A percentile compares a stretch with the other conserved stretches of the same genome.
Evolutionary conservation across 225 moss, liverwort and hornwort species (phyloP).

Genomic region (Polytrichum commune): DNA sequence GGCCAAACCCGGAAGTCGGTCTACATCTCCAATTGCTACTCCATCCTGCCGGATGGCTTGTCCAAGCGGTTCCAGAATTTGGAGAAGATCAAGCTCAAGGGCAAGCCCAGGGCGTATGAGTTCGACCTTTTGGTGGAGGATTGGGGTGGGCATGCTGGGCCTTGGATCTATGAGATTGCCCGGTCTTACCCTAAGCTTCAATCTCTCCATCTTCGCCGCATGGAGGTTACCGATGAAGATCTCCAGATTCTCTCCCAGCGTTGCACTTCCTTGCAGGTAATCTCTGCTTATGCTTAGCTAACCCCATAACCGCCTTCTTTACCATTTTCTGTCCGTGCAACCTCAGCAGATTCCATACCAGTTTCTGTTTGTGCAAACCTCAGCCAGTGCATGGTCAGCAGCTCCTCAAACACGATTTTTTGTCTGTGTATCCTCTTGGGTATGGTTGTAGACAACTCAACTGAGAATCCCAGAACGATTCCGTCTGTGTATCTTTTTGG

Average conservation of each 20-base stretch:
- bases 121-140: slow-evolving; percentile 50
- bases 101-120: slow-evolving; percentile 72
- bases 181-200: slow-evolving; percentile 38
- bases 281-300: too few relatives aligned
- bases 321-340: too few relatives aligned
- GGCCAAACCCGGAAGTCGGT: slow-evolving; percentile 33
- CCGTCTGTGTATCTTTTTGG: too few relatives aligned
- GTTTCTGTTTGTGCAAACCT: too few relatives aligned
- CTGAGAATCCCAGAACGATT: too few relatives aligned
- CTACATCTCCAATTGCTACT: slow-evolving; percentile 48
- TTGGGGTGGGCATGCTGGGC: slow-evolving; percentile 78
- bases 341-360: too few relatives aligned
- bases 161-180: slow-evolving; percentile 73
- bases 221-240: slow-evolving; percentile 69
- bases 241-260: slow-evolving; percentile 45
- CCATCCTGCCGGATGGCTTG: slow-evolving; percentile 27
- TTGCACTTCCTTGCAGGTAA: slow-evolving; percentile 40
- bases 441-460: too few relatives aligned
- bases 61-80: slow-evolving; percentile 41
- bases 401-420: too few relatives aligned
- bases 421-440: too few relatives aligned
- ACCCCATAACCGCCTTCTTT: too few relatives aligned
- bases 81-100: slow-evolving; percentile 68
- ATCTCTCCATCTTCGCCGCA: slow-evolving; percentile 66
- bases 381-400: too few relatives aligned